Evolutionary conservation across 176 grass and related monocot genomes (phyloP).

Genomic region (Elaeis guineensis): DNA sequence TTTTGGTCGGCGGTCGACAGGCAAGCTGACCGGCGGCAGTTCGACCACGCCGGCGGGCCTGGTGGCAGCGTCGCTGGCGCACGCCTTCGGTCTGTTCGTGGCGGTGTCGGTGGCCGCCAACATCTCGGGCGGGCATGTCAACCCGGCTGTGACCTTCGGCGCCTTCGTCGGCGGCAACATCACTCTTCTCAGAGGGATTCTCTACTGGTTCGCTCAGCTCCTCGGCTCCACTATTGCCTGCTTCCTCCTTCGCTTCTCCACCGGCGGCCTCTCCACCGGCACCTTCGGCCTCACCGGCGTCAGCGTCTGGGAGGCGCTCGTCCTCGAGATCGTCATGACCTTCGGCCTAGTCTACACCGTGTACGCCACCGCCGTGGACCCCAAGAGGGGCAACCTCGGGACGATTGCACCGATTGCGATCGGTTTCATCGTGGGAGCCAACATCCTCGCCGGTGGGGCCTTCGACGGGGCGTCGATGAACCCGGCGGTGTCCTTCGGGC

Average conservation of each 20-base stretch:
- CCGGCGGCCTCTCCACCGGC: constrained; percentile 55
- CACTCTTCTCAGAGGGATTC: constrained; percentile 68
- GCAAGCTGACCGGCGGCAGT: constrained; percentile 45
- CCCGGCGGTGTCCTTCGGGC: constrained; percentile 92
- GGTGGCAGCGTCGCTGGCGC: constrained; percentile 58
- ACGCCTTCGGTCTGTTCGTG: constrained; percentile 85
- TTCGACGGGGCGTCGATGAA: constrained; percentile 95
- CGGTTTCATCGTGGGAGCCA: constrained; percentile 90
- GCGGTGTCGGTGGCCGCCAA: constrained; percentile 83
- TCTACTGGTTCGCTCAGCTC: constrained; percentile 93
- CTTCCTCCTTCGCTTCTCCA: constrained; percentile 68
- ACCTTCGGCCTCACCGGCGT: constrained; percentile 62
- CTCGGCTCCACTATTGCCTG: constrained; percentile 70
- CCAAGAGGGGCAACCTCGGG: constrained; percentile 71
- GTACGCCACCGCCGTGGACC: constrained; percentile 84
- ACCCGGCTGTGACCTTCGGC: constrained; percentile 94
- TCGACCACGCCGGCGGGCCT: constrained; percentile 34
- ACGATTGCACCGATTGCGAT: constrained; percentile 91
- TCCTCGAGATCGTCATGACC: constrained; percentile 93
- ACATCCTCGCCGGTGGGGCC: constrained; percentile 77
- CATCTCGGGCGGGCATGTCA: constrained; percentile 98
- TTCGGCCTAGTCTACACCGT: constrained; percentile 98
- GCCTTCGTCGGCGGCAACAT: constrained; percentile 92
- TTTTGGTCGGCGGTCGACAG: constrained; percentile 16
- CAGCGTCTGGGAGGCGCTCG: constrained; percentile 43